Percentiles rank a stretch among this genome's conserved stretches.
These are phyloP conservation scores for Pythium periplocum DNA, from an alignment of 352 stramenopile genomes.

Conservation along the genomic window DNA sequence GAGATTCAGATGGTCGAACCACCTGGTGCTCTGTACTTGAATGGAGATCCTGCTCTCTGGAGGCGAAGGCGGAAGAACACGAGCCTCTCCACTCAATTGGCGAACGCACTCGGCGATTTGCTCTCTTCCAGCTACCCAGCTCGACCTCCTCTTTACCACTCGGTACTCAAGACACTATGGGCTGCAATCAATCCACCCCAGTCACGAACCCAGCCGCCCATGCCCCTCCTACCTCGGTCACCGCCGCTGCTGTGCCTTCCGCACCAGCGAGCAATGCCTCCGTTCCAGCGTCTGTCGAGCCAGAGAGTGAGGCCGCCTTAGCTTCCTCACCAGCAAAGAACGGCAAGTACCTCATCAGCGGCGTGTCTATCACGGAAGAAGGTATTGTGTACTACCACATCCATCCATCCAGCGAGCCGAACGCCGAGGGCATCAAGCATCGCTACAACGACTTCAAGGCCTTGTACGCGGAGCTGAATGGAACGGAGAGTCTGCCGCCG, in stretches of 20 bases:
- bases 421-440: conserved; percentile 47
- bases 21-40: no score
- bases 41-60: no score
- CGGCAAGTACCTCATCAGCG: conserved; percentile 28
- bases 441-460: conserved; percentile 83
- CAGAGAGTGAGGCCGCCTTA: conserved; percentile 12
- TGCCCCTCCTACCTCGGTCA: background rate
- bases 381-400: conserved; percentile 73
- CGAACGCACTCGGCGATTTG: no score
- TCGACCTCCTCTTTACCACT: conserved; percentile 1
- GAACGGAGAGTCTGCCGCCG: conserved; percentile 31
- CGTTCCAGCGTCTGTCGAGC: conserved; percentile 10
- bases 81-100: no score
- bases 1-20: no score
- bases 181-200: conserved; percentile 5
- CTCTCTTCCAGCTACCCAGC: background rate
- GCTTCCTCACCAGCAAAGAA: background rate
- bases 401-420: conserved; percentile 12
- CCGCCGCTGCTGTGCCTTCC: conserved; percentile 1
- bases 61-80: no score
- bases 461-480: conserved; percentile 39
- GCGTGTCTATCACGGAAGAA: conserved; percentile 52
- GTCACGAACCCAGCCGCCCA: background rate
- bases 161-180: background rate
- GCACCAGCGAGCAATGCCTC: background rate